phyloP scores from a whole-genome alignment of 371 early-diverging fungal genomes.

The Chytridium lagenaria region DNA sequence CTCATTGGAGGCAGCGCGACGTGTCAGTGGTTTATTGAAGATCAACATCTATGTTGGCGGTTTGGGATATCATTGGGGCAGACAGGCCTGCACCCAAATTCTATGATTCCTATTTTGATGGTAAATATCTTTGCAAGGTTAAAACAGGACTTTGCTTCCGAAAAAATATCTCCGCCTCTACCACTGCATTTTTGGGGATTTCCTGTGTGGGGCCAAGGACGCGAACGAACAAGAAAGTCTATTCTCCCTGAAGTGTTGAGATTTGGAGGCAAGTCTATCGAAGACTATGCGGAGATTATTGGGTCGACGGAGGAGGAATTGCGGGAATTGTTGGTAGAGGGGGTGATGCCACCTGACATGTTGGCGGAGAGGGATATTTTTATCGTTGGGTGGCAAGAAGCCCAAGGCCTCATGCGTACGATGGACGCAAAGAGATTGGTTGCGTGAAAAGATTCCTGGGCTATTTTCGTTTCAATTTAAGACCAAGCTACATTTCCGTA shows the following conservation, averaged over 20 bases:
- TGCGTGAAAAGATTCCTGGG: no score
- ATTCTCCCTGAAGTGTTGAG: neutral
- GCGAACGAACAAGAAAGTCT: slow-evolving; percentile 10
- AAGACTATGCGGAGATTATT: neutral
- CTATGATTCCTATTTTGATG: neutral
- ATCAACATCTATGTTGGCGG: neutral
- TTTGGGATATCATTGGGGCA: slow-evolving; percentile 7
- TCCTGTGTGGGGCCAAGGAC: slow-evolving; percentile 4
- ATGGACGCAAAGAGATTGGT: neutral
- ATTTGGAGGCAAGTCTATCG: neutral
- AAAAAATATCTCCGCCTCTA: neutral
- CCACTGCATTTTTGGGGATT: slow-evolving; percentile 14
- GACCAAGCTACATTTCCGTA: no score
- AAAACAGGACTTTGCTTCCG: neutral
- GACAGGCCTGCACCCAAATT: slow-evolving; percentile 5
- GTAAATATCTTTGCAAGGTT: neutral
- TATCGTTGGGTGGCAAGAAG: neutral
- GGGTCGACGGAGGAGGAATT: neutral
- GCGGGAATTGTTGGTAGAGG: neutral
- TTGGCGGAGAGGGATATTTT: neutral
- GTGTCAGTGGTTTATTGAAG: neutral
- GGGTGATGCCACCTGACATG: neutral
- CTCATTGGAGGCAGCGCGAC: slow-evolving; percentile 10
- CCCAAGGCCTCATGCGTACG: neutral
- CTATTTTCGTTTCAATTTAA: no score